Evolutionary conservation across 345 rosid species (phyloP).

Genomic region (Punica granatum): DNA sequence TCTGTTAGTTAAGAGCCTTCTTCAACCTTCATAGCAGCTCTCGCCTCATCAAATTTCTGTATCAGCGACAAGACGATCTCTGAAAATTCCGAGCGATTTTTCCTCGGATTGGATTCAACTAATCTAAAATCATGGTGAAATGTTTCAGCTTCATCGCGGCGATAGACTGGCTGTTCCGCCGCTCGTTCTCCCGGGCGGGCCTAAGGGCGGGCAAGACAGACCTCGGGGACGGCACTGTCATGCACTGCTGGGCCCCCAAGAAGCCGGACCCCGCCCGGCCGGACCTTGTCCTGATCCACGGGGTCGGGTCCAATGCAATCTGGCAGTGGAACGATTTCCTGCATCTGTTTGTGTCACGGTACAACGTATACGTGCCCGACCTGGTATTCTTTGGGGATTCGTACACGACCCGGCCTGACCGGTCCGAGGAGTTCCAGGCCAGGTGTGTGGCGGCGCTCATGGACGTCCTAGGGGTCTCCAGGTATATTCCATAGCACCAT

Average conservation of each 20-base stretch:
- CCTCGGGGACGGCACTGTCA: constrained; percentile 21
- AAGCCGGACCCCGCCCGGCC: constrained; percentile 9
- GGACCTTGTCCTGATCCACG: constrained; percentile 19
- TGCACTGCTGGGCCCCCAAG: constrained; percentile 25
- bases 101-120: not conserved
- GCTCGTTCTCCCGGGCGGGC: constrained; percentile 14
- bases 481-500: not conserved
- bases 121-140: not conserved
- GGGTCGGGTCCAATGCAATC: constrained; percentile 19
- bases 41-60: not conserved
- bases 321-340: constrained; percentile 21
- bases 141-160: constrained; percentile 19
- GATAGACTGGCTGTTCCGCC: constrained; percentile 14
- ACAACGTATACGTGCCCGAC: constrained; percentile 24
- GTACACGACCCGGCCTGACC: constrained; percentile 16
- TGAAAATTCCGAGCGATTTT: not conserved
- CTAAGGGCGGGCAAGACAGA: constrained; percentile 10
- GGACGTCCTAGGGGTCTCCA: constrained; percentile 4
- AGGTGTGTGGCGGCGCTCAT: constrained; percentile 11
- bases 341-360: constrained; percentile 9
- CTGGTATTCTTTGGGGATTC: constrained; percentile 25
- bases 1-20: not conserved
- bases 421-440: constrained; percentile 22
- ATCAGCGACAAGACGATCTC: not conserved
- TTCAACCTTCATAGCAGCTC: not conserved